Base-by-base conservation (phyloP, 2,329 filamentous ascomycete species). In the Colletotrichum somersetense region DNA sequence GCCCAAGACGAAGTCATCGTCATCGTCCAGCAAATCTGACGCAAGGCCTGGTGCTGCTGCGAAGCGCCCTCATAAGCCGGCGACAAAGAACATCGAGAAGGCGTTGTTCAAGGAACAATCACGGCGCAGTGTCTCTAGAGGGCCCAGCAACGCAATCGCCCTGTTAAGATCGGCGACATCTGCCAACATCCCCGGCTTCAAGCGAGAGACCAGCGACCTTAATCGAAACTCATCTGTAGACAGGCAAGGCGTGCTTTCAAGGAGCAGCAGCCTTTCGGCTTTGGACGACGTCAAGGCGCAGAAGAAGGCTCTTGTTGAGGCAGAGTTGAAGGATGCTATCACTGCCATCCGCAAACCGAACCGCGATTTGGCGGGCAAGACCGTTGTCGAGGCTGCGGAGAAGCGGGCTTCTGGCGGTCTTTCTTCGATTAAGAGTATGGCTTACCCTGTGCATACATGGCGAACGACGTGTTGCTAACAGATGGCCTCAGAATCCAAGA, bases 291-390 rank as follows among this genome's bases (percentile, higher is more conserved):
- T 83, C 1, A 93, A 89, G 80, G 85, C 88, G 42, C 89, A 85
- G 76, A 92, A 89, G 79, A 91, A 92, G 77, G 91, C 90, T 3
- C 81, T 88, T 30, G 86, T 94, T 2, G 90, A 94, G 59, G 89
- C 91, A 38, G 91, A 95, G 77, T 81, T 96, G 44, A 89, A 90
- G 75, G 89, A 93, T 71, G 93, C 93, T 11, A 95, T 96, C 62
- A 89, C 88, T 7, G 88, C 91, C 12, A 80, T 96, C 53, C 91
- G 92, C 79, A 94, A 91, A 80, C 93, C 93, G 1, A 95, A 96
- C 77, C 89, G 93, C 57, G 87, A 89, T 30, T 85, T 92, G 52
- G 92, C 91, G 16, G 90, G 90, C 42, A 91, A 90, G 76, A 87
- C 89, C 48, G 85, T 93, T 68, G 89, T 88, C 4, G 92, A 93